Evolutionary conservation across 2,329 filamentous ascomycete species (phyloP).

Genomic region (Neurospora crassa): DNA sequence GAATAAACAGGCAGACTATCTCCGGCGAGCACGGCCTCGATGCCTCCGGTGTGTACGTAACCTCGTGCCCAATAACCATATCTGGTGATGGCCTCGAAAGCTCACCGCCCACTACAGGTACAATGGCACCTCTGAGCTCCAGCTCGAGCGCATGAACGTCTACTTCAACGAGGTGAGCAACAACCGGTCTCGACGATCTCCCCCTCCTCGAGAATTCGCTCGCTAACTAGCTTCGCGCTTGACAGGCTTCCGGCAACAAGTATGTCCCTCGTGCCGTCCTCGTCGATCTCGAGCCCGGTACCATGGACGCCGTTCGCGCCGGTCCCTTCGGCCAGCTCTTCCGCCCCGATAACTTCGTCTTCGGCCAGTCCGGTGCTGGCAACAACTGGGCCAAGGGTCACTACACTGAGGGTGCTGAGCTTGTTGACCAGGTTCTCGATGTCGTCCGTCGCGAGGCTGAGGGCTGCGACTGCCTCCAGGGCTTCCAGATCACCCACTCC

Average conservation of each 20-base stretch:
- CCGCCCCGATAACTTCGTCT: constrained; percentile 99
- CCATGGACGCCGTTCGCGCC: constrained; percentile 98
- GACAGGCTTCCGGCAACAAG: constrained; percentile 89
- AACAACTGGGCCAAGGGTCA: constrained; percentile 99
- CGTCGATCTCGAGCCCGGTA: constrained; percentile 98
- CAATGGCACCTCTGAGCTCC: constrained; percentile 96
- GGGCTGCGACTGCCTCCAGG: constrained; percentile 98
- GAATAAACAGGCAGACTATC: constrained; percentile 58
- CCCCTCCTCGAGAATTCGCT: constrained; percentile 7
- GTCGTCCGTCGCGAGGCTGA: constrained; percentile 98
- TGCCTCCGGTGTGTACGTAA: constrained; percentile 83
- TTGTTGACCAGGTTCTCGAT: constrained; percentile 96
- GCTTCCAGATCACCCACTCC: constrained; percentile 99
- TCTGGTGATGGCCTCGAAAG: constrained; percentile 6
- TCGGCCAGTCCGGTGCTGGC: constrained; percentile 97
- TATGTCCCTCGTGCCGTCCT: constrained; percentile 99
- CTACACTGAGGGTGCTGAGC: constrained; percentile 98
- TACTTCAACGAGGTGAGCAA: constrained; percentile 65
- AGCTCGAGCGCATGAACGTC: constrained; percentile 99
- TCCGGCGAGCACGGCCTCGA: constrained; percentile 94
- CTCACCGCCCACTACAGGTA: constrained; percentile 50
- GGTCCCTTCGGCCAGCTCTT: constrained; percentile 98
- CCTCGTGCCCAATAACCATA: constrained; percentile 5
- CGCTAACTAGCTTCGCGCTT: constrained; percentile 10
- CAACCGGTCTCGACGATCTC: neutral